These are phyloP conservation scores for Arthromyces matolae DNA, from an alignment of 768 basidiomycete species.

Conservation along the genomic window DNA sequence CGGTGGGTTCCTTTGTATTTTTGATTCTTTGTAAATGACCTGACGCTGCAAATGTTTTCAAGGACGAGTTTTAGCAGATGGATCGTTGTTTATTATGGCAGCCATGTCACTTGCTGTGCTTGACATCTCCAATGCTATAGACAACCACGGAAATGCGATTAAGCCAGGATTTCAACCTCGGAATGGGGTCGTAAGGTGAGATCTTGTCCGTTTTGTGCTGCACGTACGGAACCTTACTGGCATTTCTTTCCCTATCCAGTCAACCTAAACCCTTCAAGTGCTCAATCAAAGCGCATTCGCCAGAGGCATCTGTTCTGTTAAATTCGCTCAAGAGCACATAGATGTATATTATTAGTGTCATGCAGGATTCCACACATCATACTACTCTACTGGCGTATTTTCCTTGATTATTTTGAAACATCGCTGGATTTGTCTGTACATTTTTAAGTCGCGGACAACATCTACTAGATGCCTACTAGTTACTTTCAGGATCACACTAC, in stretches of 20 bases:
- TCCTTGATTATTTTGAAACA: too few relatives aligned
- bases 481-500: too few relatives aligned
- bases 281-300: background rate
- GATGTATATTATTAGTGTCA: too few relatives aligned
- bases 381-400: too few relatives aligned
- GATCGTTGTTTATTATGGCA: background rate
- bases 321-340: background rate
- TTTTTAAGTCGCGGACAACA: too few relatives aligned
- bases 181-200: constrained; percentile 2
- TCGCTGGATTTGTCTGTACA: too few relatives aligned
- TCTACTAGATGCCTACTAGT: too few relatives aligned
- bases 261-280: constrained; percentile 5
- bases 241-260: background rate
- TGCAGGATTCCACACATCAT: too few relatives aligned
- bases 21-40: too few relatives aligned
- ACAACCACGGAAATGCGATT: background rate
- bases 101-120: constrained; percentile 1
- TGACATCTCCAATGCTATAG: background rate
- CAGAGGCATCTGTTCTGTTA: background rate
- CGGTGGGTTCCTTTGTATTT: too few relatives aligned
- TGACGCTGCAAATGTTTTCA: background rate
- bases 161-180: background rate
- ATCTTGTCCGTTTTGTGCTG: background rate
- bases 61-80: constrained; percentile 3
- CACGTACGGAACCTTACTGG: background rate